Conservation (phyloP, 1,139 yeast genomes). For the Yamadazyma diddensiae region DNA sequence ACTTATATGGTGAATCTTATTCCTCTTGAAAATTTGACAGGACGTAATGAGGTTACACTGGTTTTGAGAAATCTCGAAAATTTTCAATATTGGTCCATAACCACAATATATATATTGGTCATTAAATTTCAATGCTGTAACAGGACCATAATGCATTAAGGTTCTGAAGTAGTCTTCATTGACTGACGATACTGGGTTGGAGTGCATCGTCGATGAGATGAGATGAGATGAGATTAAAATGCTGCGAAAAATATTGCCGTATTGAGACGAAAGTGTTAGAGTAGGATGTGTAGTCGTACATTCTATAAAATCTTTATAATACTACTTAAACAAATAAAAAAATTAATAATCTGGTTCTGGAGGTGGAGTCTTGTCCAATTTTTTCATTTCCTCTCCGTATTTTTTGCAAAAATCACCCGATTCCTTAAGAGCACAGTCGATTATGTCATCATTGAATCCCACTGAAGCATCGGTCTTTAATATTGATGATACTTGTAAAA, state of each 20-base stretch:
- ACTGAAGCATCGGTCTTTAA: constrained; percentile 6
- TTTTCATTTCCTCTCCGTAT: constrained; percentile 19
- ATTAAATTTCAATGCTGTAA: constrained; percentile 57
- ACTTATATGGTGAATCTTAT: constrained; percentile 76
- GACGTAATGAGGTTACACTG: constrained; percentile 36
- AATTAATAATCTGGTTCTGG: constrained; percentile 14
- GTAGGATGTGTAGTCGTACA: too few species aligned
- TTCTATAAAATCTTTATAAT: too few species aligned
- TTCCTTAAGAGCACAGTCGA: constrained; percentile 28
- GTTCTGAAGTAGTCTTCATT: constrained; percentile 21
- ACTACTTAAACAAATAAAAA: neutral
- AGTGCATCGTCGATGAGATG: constrained; percentile 5
- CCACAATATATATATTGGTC: constrained; percentile 54
- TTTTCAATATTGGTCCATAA: constrained; percentile 65
- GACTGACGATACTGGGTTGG: constrained; percentile 14
- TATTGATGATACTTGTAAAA: constrained; percentile 15
- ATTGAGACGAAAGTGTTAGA: too few species aligned
- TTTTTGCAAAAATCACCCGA: constrained; percentile 21
- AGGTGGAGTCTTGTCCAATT: constrained; percentile 12
- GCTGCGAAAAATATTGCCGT: too few species aligned
- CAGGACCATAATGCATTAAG: constrained; percentile 66
- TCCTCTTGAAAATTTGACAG: constrained; percentile 56
- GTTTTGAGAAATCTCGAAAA: constrained; percentile 38
- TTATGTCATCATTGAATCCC: constrained; percentile 29
- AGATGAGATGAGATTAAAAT: constrained; percentile 4